Evolutionary conservation across 495 filamentous ascomycete species (phyloP).

Genomic region (Hypomontagnella monticulosa): DNA sequence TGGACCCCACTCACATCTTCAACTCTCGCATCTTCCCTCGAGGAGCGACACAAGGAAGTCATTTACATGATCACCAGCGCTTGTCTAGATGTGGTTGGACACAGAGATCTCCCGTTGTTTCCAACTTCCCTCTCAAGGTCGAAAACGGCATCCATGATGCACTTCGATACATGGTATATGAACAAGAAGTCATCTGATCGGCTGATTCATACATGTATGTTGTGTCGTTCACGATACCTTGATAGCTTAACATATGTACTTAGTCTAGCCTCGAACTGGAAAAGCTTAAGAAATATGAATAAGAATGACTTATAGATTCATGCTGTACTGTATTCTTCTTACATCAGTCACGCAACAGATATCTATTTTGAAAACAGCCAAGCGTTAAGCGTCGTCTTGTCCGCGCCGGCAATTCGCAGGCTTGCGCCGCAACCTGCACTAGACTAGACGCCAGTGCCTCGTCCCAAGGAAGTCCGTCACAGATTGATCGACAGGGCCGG

Average conservation of each 20-base stretch:
- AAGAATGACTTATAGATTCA: no score
- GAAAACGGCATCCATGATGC: no score
- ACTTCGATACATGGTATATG: background rate
- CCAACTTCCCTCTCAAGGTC: background rate
- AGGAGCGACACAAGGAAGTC: conserved; percentile 26
- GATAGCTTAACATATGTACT: no score
- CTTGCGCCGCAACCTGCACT: conserved; percentile 11
- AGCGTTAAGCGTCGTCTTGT: conserved; percentile 15
- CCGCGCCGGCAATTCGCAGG: conserved; percentile 1
- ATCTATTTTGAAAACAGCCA: conserved; percentile 32
- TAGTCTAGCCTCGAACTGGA: no score
- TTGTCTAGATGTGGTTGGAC: conserved; percentile 21
- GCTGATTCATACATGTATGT: no score
- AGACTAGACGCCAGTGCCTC: conserved; percentile 5
- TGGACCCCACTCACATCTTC: conserved; percentile 20
- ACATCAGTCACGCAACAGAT: background rate
- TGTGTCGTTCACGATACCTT: background rate
- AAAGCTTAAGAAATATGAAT: no score
- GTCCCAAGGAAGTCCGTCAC: conserved; percentile 19
- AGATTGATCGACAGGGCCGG: conserved; percentile 32
- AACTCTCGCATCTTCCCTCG: conserved; percentile 12
- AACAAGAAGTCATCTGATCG: background rate
- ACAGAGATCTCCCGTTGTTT: conserved; percentile 2
- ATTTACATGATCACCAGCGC: conserved; percentile 24
- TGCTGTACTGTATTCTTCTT: background rate